Evolutionary conservation across 768 basidiomycete species (phyloP).

Genomic region (Hemileccinum impolitum): DNA sequence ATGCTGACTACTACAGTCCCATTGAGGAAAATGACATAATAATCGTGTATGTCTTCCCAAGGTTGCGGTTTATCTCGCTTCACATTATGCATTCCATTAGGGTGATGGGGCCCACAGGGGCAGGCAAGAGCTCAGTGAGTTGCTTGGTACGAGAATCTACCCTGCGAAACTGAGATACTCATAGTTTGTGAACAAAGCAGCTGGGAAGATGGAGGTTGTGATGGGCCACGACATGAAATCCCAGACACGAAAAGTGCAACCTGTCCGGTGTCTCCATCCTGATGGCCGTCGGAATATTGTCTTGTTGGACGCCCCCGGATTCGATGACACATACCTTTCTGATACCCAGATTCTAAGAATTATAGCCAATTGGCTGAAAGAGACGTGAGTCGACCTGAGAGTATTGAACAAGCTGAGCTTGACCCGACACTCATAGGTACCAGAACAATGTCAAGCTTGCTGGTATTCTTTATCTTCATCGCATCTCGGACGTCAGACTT

Average conservation of each 20-base stretch:
- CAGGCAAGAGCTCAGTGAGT: constrained; percentile 20
- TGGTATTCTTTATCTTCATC: constrained; percentile 14
- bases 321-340: constrained; percentile 11
- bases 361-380: constrained; percentile 16
- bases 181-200: constrained; percentile 14
- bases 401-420: neutral
- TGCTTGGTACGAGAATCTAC: neutral
- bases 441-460: constrained; percentile 7
- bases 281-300: constrained; percentile 13
- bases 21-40: constrained; percentile 10
- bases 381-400: constrained; percentile 6
- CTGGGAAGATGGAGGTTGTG: neutral
- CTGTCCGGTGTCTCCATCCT: constrained; percentile 12
- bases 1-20: neutral
- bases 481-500: constrained; percentile 11
- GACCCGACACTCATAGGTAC: constrained; percentile 4
- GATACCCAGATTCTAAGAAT: constrained; percentile 10
- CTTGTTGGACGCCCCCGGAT: constrained; percentile 18
- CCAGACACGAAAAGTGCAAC: constrained; percentile 4
- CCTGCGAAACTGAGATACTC: neutral
- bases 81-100: neutral
- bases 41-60: constrained; percentile 13
- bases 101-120: constrained; percentile 17
- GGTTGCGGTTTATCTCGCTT: neutral
- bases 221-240: constrained; percentile 3